These are phyloP conservation scores for Thraustotheca clavata DNA, from an alignment of 352 stramenopile genomes.

Conservation along the genomic window DNA sequence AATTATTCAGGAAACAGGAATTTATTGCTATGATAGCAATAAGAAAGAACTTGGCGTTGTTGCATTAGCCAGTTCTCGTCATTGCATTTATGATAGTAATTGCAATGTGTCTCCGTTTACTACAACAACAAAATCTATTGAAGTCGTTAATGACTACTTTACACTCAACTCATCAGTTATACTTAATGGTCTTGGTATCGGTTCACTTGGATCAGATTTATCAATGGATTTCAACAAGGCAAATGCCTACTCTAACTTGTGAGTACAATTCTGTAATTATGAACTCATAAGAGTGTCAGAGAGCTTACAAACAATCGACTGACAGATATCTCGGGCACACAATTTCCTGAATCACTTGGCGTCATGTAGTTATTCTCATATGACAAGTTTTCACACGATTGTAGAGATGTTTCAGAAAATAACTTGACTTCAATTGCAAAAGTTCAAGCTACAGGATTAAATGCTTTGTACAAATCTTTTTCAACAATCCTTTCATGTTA, in stretches of 20 bases:
- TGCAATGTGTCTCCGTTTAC: not conserved
- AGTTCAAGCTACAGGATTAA: not conserved
- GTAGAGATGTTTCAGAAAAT: conserved; percentile 11
- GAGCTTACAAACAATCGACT: not conserved
- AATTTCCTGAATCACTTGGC: not conserved
- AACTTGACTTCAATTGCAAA: conserved; percentile 8
- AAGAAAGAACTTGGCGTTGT: conserved; percentile 1
- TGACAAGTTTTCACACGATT: not conserved
- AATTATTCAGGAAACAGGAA: conserved; percentile 3
- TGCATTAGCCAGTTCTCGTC: not conserved
- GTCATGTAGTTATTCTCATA: not conserved
- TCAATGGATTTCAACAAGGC: not conserved
- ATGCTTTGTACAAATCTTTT: not conserved
- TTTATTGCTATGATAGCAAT: conserved; percentile 1
- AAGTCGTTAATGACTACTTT: not conserved
- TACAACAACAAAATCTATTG: not conserved
- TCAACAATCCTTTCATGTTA: not conserved
- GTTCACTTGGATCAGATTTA: not conserved
- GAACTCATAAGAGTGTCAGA: too few species aligned
- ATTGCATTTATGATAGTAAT: not conserved
- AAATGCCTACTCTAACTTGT: not conserved
- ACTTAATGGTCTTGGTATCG: not conserved
- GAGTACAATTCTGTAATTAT: not conserved
- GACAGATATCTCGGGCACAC: not conserved
- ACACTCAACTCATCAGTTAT: conserved; percentile 2